These are phyloP conservation scores for Nannizzia gypsea DNA, from an alignment of 2,329 filamentous ascomycete species.

Conservation along the genomic window DNA sequence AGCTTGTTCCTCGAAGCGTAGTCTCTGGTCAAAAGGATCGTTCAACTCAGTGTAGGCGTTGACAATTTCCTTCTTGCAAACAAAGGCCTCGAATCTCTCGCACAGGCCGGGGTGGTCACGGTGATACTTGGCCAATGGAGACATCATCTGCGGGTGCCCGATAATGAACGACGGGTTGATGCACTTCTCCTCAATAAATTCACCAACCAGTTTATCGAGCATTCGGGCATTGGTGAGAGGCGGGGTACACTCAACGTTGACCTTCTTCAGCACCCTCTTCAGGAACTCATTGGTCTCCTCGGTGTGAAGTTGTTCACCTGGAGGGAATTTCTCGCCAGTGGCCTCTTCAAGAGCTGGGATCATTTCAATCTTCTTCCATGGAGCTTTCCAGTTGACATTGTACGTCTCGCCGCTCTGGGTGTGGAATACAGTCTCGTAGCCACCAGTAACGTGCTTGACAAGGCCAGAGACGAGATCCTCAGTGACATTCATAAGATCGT, in stretches of 20 bases:
- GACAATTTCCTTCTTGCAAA: constrained; percentile 91
- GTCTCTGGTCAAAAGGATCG: constrained; percentile 86
- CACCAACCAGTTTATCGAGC: constrained; percentile 87
- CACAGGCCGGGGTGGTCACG: constrained; percentile 70
- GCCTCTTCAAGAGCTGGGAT: constrained; percentile 84
- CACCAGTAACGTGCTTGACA: constrained; percentile 77
- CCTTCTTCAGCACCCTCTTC: constrained; percentile 71
- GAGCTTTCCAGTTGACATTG: constrained; percentile 89
- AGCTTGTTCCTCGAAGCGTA: constrained; percentile 89
- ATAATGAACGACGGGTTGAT: constrained; percentile 88
- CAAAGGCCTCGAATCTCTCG: constrained; percentile 95
- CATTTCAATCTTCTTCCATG: constrained; percentile 92
- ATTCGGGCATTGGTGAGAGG: constrained; percentile 90
- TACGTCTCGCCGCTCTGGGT: constrained; percentile 77
- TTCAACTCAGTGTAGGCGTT: constrained; percentile 98
- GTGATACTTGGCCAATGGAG: constrained; percentile 90
- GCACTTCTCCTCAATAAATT: constrained; percentile 90
- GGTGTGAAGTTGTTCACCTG: constrained; percentile 79
- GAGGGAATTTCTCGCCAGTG: constrained; percentile 85
- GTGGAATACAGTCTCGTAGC: constrained; percentile 74
- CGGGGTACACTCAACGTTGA: constrained; percentile 76
- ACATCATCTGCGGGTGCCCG: constrained; percentile 82
- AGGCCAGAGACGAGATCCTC: constrained; percentile 86
- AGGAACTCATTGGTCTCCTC: constrained; percentile 82
- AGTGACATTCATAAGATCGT: constrained; percentile 81